Percentiles rank a stretch among this genome's conserved stretches.
Evolutionary conservation across 169 alveolate species (phyloP).

Genomic region (Cryptosporidium andersoni): DNA sequence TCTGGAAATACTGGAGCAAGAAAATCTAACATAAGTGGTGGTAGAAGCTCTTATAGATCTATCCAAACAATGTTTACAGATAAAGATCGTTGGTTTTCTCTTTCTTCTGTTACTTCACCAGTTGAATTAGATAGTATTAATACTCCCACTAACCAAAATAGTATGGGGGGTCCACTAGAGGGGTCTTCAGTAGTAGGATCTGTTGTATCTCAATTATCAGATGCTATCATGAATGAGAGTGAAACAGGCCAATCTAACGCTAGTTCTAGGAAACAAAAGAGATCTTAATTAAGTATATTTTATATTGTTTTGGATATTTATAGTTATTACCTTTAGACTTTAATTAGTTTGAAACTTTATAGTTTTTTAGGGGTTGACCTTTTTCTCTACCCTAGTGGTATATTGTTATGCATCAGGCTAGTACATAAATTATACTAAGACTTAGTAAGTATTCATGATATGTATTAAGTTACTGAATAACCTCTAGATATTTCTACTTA

Average conservation of each 20-base stretch:
- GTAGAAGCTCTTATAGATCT: slow-evolving; percentile 25
- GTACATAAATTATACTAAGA: too few species aligned
- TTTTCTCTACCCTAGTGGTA: too few species aligned
- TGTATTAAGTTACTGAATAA: too few species aligned
- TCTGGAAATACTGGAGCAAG: slow-evolving; percentile 38
- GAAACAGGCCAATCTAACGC: slow-evolving; percentile 15
- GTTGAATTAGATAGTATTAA: slow-evolving; percentile 31
- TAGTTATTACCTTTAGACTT: too few species aligned
- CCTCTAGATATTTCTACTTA: too few species aligned
- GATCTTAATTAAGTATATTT: not conserved
- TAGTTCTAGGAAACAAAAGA: slow-evolving; percentile 19
- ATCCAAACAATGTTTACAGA: slow-evolving; percentile 31
- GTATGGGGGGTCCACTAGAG: slow-evolving; percentile 11
- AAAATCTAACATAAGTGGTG: slow-evolving; percentile 29
- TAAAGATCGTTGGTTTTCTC: slow-evolving; percentile 62
- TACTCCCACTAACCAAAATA: not conserved
- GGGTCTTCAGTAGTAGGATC: slow-evolving; percentile 51
- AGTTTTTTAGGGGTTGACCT: too few species aligned
- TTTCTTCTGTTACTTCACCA: slow-evolving; percentile 63
- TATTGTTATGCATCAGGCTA: too few species aligned
- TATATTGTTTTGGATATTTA: too few species aligned
- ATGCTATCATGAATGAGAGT: slow-evolving; percentile 5
- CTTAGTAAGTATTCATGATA: too few species aligned
- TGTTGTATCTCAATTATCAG: slow-evolving; percentile 28
- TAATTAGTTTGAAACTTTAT: too few species aligned